phyloP scores from a whole-genome alignment of 2,329 filamentous ascomycete species.

The Cordyceps cateniannulata region DNA sequence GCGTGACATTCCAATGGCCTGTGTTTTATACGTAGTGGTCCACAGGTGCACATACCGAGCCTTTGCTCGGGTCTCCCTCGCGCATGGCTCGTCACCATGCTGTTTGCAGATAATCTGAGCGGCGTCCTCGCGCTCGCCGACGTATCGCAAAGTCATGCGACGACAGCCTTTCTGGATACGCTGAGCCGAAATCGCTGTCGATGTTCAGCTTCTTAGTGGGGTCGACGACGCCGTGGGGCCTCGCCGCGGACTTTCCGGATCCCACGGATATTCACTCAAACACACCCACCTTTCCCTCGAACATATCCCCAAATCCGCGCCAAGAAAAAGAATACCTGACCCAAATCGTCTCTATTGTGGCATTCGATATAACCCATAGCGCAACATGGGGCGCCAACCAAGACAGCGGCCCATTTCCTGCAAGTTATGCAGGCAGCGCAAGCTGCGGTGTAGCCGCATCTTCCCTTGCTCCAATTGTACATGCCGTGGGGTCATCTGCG shows the following conservation, averaged over 20 bases:
- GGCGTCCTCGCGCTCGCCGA: too few species aligned
- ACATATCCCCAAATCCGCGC: conserved; percentile 3
- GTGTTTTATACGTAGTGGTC: too few species aligned
- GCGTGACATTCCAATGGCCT: too few species aligned
- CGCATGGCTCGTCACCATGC: too few species aligned
- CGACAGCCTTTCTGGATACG: too few species aligned
- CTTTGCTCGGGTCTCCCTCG: too few species aligned
- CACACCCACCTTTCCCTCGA: conserved; percentile 11
- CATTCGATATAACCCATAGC: conserved; percentile 3
- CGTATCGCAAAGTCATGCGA: too few species aligned
- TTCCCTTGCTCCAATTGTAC: conserved; percentile 32
- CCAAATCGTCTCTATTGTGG: conserved; percentile 5
- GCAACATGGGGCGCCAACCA: conserved; percentile 23
- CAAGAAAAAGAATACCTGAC: not conserved
- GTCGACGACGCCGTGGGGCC: not conserved
- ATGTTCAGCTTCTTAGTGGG: conserved; percentile 3
- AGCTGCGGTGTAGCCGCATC: conserved; percentile 30
- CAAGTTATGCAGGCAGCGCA: conserved; percentile 28
- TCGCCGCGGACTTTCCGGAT: conserved; percentile 12
- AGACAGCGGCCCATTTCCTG: conserved; percentile 30
- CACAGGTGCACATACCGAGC: too few species aligned
- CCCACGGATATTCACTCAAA: conserved; percentile 9
- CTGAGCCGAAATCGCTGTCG: not conserved
- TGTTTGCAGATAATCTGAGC: too few species aligned
- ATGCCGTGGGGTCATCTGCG: conserved; percentile 27